Evolutionary conservation across 345 rosid genomes (phyloP), one percentile per base, ranked within the genome.

Genomic region (Eucalyptus tenuipes): DNA sequence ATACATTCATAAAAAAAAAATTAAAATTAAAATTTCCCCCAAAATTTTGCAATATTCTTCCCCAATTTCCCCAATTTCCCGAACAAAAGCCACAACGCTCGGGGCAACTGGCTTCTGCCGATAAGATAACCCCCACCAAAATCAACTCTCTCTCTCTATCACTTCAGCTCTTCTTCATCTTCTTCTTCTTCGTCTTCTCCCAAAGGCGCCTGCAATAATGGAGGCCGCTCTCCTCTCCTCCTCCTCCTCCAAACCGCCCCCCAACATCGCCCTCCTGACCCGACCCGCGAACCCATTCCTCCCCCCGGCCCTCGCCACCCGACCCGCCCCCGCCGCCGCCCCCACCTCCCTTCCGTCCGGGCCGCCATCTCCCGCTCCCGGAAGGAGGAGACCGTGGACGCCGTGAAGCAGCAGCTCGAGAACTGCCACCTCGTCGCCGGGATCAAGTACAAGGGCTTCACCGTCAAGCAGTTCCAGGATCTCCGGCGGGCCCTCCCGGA

Each of bases 391-490:
- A 97, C 98, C 10, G 99, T 97, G 15, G 96, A 94, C 47, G 88
- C 96, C 0, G 99, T 97, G 66, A 96, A 95, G 86, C 87, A 94
- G 90, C 95, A 96, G 55, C 95, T 98, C 86, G 96, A 96, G 89
- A 93, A 95, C 85, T 98, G 99, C 93, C 92, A 93, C 89, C 95
- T 96, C 85, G 89, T 98, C 68, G 99, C 99, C 5, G 99, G 96
- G 10, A 94, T 98, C 81, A 91, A 93, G 87, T 98, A 95, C 95
- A 88, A 92, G 20, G 97, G 98, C 87, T 91, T 96, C 89, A 96
- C 98, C 50, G 99, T 95, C 20, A 96, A 97, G 87, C 98, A 98
- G 42, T 94, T 98, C 90, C 98, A 95, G 88, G 99, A 96, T 22
- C 92, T 98, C 55, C 91, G 99, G 16, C 89, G 94, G 87, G 90